Conservation (phyloP, 768 basidiomycete species). For the Termitomyces titanicus region DNA sequence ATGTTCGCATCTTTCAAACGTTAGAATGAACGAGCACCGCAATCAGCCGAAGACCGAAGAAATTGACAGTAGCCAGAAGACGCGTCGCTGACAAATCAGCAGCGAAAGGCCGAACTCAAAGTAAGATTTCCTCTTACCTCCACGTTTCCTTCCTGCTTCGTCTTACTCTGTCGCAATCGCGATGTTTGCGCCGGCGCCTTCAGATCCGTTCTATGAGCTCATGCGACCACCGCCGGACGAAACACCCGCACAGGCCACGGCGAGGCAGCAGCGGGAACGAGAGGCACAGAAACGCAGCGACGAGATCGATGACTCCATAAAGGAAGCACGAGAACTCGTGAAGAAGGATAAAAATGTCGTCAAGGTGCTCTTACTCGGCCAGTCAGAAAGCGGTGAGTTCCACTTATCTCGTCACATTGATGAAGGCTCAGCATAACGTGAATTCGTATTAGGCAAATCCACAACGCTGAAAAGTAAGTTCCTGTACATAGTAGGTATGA, state of each 20-base stretch:
- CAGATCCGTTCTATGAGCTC: slow-evolving; percentile 42
- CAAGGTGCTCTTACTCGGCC: slow-evolving; percentile 61
- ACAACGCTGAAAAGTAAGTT: slow-evolving; percentile 62
- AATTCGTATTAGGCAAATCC: slow-evolving; percentile 53
- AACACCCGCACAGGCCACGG: slow-evolving; percentile 46
- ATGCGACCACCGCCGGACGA: slow-evolving; percentile 51
- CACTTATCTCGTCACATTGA: neutral
- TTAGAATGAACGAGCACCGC: too few species aligned
- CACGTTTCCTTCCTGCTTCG: slow-evolving; percentile 4
- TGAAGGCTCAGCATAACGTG: neutral
- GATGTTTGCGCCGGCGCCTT: slow-evolving; percentile 31
- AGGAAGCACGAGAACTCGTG: slow-evolving; percentile 37
- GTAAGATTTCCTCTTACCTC: slow-evolving; percentile 8
- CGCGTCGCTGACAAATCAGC: slow-evolving; percentile 1
- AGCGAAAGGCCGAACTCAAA: neutral
- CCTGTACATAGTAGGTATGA: neutral
- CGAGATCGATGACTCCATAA: slow-evolving; percentile 59
- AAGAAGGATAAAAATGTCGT: slow-evolving; percentile 46
- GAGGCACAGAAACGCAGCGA: slow-evolving; percentile 49
- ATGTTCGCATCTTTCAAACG: too few species aligned
- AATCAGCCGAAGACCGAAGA: too few species aligned
- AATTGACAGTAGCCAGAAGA: too few species aligned
- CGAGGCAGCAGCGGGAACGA: slow-evolving; percentile 41
- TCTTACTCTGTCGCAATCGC: slow-evolving; percentile 18
- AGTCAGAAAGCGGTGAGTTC: slow-evolving; percentile 59